Percentiles rank a stretch among this genome's conserved stretches.
Conservation (phyloP, 2,329 filamentous ascomycete species). For the Colletotrichum lentis region DNA sequence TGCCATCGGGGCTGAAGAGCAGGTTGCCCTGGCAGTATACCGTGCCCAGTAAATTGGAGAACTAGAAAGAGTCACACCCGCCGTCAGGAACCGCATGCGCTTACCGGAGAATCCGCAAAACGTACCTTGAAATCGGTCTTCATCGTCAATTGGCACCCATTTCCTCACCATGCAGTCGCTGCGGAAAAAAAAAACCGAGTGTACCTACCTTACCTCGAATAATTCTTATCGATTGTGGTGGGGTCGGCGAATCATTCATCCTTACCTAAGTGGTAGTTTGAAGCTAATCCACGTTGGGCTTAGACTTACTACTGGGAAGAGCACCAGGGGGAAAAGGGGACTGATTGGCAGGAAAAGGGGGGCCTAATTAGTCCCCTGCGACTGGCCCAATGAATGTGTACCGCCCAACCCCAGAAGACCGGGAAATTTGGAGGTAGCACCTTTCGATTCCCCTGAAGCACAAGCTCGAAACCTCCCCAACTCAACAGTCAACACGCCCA, state of each 20-base stretch:
- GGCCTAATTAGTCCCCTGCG: slow-evolving; percentile 38
- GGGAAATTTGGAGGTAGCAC: slow-evolving; percentile 41
- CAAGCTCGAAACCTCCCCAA: slow-evolving; percentile 39
- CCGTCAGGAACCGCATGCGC: slow-evolving; percentile 11
- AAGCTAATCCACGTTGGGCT: slow-evolving; percentile 7
- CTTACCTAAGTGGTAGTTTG: slow-evolving; percentile 32
- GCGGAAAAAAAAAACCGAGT: slow-evolving; percentile 23
- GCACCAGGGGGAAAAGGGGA: slow-evolving; percentile 32
- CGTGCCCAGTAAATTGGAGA: slow-evolving; percentile 97
- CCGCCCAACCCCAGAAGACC: slow-evolving; percentile 34
- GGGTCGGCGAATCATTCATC: slow-evolving; percentile 49
- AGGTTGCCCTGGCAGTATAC: slow-evolving; percentile 99
- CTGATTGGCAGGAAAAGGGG: slow-evolving; percentile 40
- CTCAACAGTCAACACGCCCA: slow-evolving; percentile 37
- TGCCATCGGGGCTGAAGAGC: slow-evolving; percentile 95
- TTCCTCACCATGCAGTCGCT: slow-evolving; percentile 30
- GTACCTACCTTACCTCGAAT: neutral
- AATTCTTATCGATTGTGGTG: slow-evolving; percentile 49
- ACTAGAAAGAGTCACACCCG: slow-evolving; percentile 62
- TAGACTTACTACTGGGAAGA: slow-evolving; percentile 13
- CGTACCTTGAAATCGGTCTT: slow-evolving; percentile 98
- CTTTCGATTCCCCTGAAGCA: slow-evolving; percentile 41
- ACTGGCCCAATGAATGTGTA: slow-evolving; percentile 34
- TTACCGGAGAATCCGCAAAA: slow-evolving; percentile 3
- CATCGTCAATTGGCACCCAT: slow-evolving; percentile 69